Percentiles rank a stretch among this genome's conserved stretches.
These are phyloP conservation scores for Scutellaria galericulata DNA, from an alignment of 257 asterid genomes.

Conservation along the genomic window DNA sequence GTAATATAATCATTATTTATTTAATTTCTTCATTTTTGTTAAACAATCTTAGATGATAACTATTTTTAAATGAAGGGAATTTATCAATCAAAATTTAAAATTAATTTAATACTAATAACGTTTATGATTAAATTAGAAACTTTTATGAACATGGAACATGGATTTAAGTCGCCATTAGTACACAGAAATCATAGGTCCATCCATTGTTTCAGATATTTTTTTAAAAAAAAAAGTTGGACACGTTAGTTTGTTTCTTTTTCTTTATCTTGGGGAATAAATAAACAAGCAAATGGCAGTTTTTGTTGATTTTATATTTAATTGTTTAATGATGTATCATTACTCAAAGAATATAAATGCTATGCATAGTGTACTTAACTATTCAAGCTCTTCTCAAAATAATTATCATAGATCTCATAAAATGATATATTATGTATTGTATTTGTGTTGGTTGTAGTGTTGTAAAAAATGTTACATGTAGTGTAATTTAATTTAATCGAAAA, in stretches of 20 bases:
- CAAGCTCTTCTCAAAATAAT: no score
- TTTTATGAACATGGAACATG: conserved; percentile 17
- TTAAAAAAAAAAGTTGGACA: conserved; percentile 14
- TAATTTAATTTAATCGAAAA: no score
- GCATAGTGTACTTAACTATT: no score
- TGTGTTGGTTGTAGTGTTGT: no score
- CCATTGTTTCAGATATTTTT: conserved; percentile 49
- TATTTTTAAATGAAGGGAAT: no score
- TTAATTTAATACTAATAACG: conserved; percentile 18
- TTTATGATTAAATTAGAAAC: conserved; percentile 5
- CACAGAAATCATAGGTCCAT: conserved; percentile 39
- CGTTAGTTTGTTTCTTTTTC: neutral
- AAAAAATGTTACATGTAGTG: no score
- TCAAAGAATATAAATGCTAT: no score
- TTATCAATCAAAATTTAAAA: neutral
- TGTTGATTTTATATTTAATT: neutral
- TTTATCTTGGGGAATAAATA: neutral
- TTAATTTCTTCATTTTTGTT: no score
- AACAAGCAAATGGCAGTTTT: neutral
- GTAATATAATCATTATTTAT: no score
- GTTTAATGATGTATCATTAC: neutral
- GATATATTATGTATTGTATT: no score
- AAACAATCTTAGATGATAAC: no score
- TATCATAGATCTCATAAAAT: no score
- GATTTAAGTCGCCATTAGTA: conserved; percentile 24